Evolutionary conservation across 805 yeast genomes (phyloP), one percentile per base, ranked within the genome.

Genomic region (Pichia occidentalis): DNA sequence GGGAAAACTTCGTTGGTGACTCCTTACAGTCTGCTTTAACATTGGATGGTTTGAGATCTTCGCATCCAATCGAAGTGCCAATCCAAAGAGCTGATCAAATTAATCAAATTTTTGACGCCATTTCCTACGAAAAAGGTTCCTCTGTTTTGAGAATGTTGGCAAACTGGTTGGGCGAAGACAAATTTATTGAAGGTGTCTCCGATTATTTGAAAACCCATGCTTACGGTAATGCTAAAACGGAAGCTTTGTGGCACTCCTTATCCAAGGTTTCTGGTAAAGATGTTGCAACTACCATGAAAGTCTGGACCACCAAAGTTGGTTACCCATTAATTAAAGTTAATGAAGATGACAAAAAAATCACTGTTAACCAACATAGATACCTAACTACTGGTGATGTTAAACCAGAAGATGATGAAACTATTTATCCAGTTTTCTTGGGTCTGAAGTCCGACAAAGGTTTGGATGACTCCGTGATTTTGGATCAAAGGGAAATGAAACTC

Each of bases 61-160:
- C 90, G 12, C 95, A 85, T 57, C 90, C 95, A 12, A 78, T 85
- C 46, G 84, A 83, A 60, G 94, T 85, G n/a, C 85, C 86, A 6
- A 85, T 85, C n/a, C 60, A 71, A 48, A 77, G 80, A 51, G 90
- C 90, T 7, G 76, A 78, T 48, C 90, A 85, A 53, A 80, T 85
- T 42, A 80, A 80, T 53, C 90, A 85, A 64, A 77, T 84, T 21
- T 85, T 85, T 53, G 95, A 85, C 54, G 80, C 80, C 28, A 85
- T 85, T 42, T 83, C 94, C 5, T 85, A 85, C 59, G 67, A 78
- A 47, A 85, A 85, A 64, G 95, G 95, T 37, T 80, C 87, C 4
- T 77, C 90, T 20, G 71, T 80, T 12, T 72, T 85, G 45, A 69
- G 78, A 56, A 85, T 85, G 95, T 65, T 84, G 39, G 76, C 88